Base-by-base conservation (phyloP, 1,284 basidiomycete species). In the Gomphus bonarii region DNA sequence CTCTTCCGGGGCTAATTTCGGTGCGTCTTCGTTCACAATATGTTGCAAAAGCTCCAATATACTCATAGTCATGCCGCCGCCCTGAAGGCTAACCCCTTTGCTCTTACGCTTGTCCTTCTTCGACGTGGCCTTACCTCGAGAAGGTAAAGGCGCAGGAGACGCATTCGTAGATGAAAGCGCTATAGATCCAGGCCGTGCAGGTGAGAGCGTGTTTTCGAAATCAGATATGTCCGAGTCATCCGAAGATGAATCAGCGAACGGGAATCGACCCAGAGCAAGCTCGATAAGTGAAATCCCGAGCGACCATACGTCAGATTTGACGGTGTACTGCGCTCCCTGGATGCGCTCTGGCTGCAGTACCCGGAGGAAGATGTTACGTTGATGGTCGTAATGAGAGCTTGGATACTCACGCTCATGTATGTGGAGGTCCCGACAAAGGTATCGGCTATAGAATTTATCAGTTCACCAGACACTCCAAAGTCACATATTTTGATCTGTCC, bases 401-500 rank as follows among this genome's bases (percentile, higher is more conserved):
- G 40, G 35, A 14, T 16, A 82, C 93, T 72, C 70, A 97, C 95
- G 63, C 93, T 95, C 95, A 99, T 99, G 71, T 99, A 99, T 12
- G 94, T 95, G 61, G 91, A 95, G 2, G 97, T 99, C 8, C 95
- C 95, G 16, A 99, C 95, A 68, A 99, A 99, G 0, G 97, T 99
- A 71, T 98, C 92, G 14, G 97, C 97, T 61, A 99, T 95, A 1
- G 91, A 95, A 73, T 99, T 97, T 75, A 98, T 95, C 61, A 99
- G 81, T 70, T 99, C 95, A 18, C 97, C 97, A 0, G 94, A 97
- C 8, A 99, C 97, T 49, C 95, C 95, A 71, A 99, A 99, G 71
- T 99, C 97, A 66, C 95, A 97, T 50, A 99, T 89, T 72, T 99
- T 99, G 77, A 99, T 95, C 65, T 95, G 84, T 1, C 95, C 97